A percentile compares a stretch with the other conserved stretches of the same genome.
Evolutionary conservation across 805 yeast genomes (phyloP).

Genomic region (Starmerella bombi): DNA sequence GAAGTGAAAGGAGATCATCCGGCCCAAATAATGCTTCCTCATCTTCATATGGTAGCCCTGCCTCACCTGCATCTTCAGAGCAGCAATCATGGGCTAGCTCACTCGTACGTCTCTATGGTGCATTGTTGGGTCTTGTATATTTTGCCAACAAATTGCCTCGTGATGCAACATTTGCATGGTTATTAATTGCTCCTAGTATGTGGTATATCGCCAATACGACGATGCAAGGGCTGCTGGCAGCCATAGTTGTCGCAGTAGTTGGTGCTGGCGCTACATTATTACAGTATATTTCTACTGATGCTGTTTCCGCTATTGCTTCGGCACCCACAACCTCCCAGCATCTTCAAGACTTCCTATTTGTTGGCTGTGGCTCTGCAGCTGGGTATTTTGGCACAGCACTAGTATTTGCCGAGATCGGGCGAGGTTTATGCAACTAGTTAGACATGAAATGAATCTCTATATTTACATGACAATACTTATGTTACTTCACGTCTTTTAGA

Average conservation of each 20-base stretch:
- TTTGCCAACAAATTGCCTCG: constrained; percentile 29
- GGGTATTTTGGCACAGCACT: constrained; percentile 28
- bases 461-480: too few relatives aligned
- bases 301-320: constrained; percentile 1
- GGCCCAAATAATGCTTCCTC: neutral
- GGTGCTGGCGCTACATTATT: constrained; percentile 25
- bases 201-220: constrained; percentile 31
- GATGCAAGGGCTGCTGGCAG: constrained; percentile 27
- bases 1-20: neutral
- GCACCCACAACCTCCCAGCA: neutral
- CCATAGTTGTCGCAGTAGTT: constrained; percentile 24
- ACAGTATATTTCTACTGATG: constrained; percentile 2
- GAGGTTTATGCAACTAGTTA: constrained; percentile 19
- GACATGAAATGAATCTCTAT: too few relatives aligned
- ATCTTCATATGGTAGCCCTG: neutral
- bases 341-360: constrained; percentile 1
- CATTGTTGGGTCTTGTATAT: constrained; percentile 30
- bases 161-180: constrained; percentile 29
- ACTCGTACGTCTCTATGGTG: constrained; percentile 30
- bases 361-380: constrained; percentile 13
- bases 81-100: constrained; percentile 23
- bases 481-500: constrained; percentile 26
- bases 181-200: constrained; percentile 29
- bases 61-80: neutral
- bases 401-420: constrained; percentile 30